A percentile compares a stretch with the other conserved stretches of the same genome.
Evolutionary conservation across 345 rosid species (phyloP).

Genomic region (Populus deltoides): DNA sequence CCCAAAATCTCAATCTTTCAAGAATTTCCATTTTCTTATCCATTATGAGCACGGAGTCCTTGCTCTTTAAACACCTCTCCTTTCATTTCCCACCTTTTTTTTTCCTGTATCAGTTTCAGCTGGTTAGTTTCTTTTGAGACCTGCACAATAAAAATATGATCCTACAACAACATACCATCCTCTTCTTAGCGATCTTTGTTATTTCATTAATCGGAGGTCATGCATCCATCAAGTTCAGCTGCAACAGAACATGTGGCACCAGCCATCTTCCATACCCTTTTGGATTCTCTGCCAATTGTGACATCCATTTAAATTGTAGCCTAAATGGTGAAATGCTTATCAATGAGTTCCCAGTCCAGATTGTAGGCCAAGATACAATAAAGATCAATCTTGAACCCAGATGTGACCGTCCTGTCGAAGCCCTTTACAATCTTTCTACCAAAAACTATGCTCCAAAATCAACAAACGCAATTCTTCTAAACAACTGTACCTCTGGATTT

Average conservation of each 20-base stretch:
- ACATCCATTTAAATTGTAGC: slow-evolving; percentile 51
- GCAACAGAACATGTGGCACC: slow-evolving; percentile 41
- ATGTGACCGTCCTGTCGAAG: slow-evolving; percentile 45
- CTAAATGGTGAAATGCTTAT: slow-evolving; percentile 12
- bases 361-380: slow-evolving; percentile 18
- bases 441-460: slow-evolving; percentile 40
- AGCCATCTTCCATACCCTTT: slow-evolving; percentile 45
- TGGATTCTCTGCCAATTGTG: slow-evolving; percentile 53
- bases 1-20: neutral
- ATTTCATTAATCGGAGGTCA: neutral
- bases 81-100: neutral
- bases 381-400: slow-evolving; percentile 36
- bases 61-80: neutral
- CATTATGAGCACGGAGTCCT: neutral
- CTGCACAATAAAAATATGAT: neutral
- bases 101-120: neutral
- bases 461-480: slow-evolving; percentile 43
- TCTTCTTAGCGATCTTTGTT: slow-evolving; percentile 4
- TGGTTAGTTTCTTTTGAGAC: neutral
- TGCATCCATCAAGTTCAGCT: slow-evolving; percentile 11
- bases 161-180: neutral
- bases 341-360: slow-evolving; percentile 28
- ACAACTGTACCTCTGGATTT: slow-evolving; percentile 26
- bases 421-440: slow-evolving; percentile 38
- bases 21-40: neutral